These are phyloP conservation scores for Trichoderma endophyticum DNA, from an alignment of 2,329 filamentous ascomycete genomes.

Conservation along the genomic window DNA sequence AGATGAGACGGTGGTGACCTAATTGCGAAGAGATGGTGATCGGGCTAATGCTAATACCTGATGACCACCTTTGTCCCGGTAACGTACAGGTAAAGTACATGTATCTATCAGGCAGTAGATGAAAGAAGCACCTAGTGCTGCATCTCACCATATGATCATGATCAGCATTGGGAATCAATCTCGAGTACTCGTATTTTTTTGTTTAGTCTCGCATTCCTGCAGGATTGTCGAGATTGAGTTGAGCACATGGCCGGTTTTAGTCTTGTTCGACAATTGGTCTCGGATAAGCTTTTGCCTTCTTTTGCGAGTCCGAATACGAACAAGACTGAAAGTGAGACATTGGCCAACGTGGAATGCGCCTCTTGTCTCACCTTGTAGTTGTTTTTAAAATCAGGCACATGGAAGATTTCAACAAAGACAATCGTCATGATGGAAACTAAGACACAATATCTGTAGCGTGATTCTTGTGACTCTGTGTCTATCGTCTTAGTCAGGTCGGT, in stretches of 20 bases:
- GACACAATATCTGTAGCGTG: not conserved
- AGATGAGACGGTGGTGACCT: not conserved
- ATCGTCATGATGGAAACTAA: not conserved
- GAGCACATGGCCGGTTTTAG: not conserved
- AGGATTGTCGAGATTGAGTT: not conserved
- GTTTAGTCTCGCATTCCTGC: slow-evolving; percentile 1
- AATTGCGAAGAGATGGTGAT: not conserved
- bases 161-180: not conserved
- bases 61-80: not conserved
- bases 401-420: not conserved
- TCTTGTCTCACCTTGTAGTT: not conserved
- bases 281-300: not conserved
- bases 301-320: slow-evolving; percentile 16
- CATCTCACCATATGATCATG: not conserved
- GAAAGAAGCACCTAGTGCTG: not conserved
- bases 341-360: not conserved
- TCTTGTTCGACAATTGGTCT: not conserved
- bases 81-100: not conserved
- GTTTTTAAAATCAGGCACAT: not conserved
- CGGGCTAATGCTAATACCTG: not conserved
- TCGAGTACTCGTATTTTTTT: not conserved
- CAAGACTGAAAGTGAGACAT: not conserved
- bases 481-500: not conserved
- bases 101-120: not conserved
- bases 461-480: not conserved